Evolutionary conservation across 176 grass and related monocot genomes (phyloP).

Genomic region (Luzula sylvatica): DNA sequence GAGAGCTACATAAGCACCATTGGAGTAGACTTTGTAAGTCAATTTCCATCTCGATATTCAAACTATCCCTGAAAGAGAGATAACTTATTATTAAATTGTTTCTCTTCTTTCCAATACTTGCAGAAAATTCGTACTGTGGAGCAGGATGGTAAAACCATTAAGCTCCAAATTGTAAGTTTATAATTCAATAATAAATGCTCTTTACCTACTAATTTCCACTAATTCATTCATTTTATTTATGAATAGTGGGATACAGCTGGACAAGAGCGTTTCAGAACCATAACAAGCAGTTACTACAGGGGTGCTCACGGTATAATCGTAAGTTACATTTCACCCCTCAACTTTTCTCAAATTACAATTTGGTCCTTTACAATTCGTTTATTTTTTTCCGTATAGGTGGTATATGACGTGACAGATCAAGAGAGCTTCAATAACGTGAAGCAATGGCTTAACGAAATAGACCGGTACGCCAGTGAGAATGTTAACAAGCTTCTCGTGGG

Average conservation of each 20-base stretch:
- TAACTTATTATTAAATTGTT: not conserved
- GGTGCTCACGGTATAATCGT: conserved; percentile 94
- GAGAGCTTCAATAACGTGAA: conserved; percentile 98
- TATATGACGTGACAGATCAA: conserved; percentile 92
- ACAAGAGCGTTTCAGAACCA: conserved; percentile 90
- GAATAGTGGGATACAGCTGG: conserved; percentile 91
- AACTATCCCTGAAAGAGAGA: not conserved
- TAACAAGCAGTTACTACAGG: conserved; percentile 85
- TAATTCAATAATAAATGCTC: not conserved
- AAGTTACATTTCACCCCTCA: conserved; percentile 12
- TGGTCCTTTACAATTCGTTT: not conserved
- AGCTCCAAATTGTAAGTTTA: conserved; percentile 79
- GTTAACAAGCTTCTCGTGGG: conserved; percentile 92
- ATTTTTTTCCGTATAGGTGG: conserved; percentile 39
- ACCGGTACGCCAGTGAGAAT: conserved; percentile 84
- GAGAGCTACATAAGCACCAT: conserved; percentile 91
- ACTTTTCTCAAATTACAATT: not conserved
- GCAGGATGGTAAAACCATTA: conserved; percentile 78
- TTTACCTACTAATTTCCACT: no score
- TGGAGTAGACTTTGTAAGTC: conserved; percentile 58
- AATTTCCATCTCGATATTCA: not conserved
- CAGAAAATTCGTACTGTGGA: conserved; percentile 84
- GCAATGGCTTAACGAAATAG: conserved; percentile 86
- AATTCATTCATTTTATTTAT: conserved; percentile 3
- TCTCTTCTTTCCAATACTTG: not conserved